Base-by-base conservation (phyloP, 106 monocot species). In the Alisma plantagoaquatica region DNA sequence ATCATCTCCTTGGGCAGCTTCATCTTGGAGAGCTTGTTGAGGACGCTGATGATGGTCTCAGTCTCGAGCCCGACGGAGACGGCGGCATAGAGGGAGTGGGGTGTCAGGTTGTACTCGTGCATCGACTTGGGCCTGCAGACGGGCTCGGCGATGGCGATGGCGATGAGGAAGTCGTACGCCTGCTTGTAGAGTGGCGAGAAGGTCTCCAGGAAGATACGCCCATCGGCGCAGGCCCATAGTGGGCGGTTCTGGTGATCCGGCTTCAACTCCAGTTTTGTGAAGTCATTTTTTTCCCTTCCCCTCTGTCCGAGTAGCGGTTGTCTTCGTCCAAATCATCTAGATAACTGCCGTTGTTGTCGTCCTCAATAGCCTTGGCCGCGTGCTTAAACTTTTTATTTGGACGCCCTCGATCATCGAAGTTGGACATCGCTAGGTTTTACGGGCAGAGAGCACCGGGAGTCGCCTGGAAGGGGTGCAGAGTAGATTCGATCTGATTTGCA, bases 41-140 rank as follows among this genome's bases (percentile, higher is more conserved):
- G 48, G 19, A 98, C 96, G 64, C 70, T 82, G 45, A 98, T 76
- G 62, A 98, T 89, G 4, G 88, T 98, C 70, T 85, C 81, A 0
- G 78, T 89, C 78, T 89, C 96, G 30, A 98, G 78, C 30, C 96
- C 96, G 29, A 98, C 89, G 18, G 96, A 89, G 0, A 98, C 89
- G 9, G 89, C 89, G 19, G 89, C 96, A 70, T 89, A 98, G 2
- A 98, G 59, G 0, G 88, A 98, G 56, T 98, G 96, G 2, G 89
- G 96, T 0, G 89, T 98, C 45, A 98, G 60, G 62, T 98, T 89
- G 71, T 98, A 98, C 73, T 98, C 96, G 19, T 98, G 96, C 96
- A 98, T 98, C 4, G 73, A 81, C 57, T 98, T 84, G 1, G 89
- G 96, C 68, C 96, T 96, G 76, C 96, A 98, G 23, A 98, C 96